Evolutionary conservation across 2,329 filamentous ascomycete species (phyloP), one percentile per base, ranked within the genome.

Genomic region (Ascochyta fabae): DNA sequence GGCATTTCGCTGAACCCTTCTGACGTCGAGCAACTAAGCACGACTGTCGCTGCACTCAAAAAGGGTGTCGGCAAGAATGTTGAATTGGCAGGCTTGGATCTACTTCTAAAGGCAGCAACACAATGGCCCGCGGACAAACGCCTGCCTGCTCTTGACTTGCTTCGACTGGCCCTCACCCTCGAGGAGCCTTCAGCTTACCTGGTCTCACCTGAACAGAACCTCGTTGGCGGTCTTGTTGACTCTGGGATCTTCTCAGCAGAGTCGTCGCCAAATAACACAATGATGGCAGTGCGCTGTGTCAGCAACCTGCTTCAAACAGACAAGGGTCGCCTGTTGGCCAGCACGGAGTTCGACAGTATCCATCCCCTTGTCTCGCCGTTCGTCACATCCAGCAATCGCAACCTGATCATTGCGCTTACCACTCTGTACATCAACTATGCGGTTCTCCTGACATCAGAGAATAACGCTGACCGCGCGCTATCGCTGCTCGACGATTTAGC

Each of bases 371-470:
- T 96, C 8, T 83, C 88, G 47, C 83, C 84, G 0, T 83, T 90
- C 24, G 78, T 87, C 3, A 67, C 61, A 7, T 68, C 70, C 7
- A 76, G 60, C 63, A 95, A 96, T 72, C 86, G 90, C 48, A 96
- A 96, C 65, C 80, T 98, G 10, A 85, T 89, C 46, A 88, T 96
- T 51, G 94, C 95, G 0, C 80, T 91, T 16, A 87, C 91, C 1
- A 96, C 95, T 0, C 82, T 91, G 0, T 88, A 89, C 56, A 88
- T 98, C 71, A 98, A 99, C 76, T 89, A 90, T 61, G 83, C 92
- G 0, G 91, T 96, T 1, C 82, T 93, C 10, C 83, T 91, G 45
- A 76, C 62, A 61, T 78, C 76, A 38, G 81, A 83, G 7, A 73
- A 78, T 34, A 79, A 81, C 75, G 70, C 80, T 45, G 72, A 82